Percentiles rank a stretch among this genome's conserved stretches.
phyloP scores from a whole-genome alignment of 225 moss, liverwort and hornwort species.

The Physcomitrellopsis africana region DNA sequence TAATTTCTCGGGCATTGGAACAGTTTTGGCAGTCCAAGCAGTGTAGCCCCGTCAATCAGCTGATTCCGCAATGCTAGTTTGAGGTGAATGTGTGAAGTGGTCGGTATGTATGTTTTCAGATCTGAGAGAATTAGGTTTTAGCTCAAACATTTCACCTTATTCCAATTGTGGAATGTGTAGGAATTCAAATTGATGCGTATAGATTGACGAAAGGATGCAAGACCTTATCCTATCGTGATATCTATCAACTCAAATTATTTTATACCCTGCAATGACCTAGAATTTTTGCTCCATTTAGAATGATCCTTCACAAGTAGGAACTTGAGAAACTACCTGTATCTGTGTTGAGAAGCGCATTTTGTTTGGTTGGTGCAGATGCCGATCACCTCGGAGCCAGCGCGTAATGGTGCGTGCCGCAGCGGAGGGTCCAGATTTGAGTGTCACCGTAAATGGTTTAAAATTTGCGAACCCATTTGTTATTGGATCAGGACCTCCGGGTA shows the following conservation, averaged over 20 bases:
- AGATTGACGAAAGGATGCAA: too few relatives aligned
- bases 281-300: too few relatives aligned
- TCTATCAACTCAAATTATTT: too few relatives aligned
- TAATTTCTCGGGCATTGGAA: not conserved
- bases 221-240: too few relatives aligned
- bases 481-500: conserved; percentile 74
- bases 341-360: too few relatives aligned
- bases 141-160: not conserved
- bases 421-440: conserved; percentile 62
- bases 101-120: not conserved
- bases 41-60: not conserved
- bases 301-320: too few relatives aligned
- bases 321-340: too few relatives aligned
- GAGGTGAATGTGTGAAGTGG: not conserved
- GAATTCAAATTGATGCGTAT: too few relatives aligned
- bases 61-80: not conserved
- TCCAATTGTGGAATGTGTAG: not conserved
- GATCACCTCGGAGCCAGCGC: not conserved
- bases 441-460: conserved; percentile 60
- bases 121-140: not conserved
- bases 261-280: too few relatives aligned
- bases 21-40: not conserved
- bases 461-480: conserved; percentile 76
- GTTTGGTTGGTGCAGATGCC: not conserved
- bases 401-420: conserved; percentile 25